Conservation (phyloP, 345 rosid species). For the Eutrema heterophyllum region DNA sequence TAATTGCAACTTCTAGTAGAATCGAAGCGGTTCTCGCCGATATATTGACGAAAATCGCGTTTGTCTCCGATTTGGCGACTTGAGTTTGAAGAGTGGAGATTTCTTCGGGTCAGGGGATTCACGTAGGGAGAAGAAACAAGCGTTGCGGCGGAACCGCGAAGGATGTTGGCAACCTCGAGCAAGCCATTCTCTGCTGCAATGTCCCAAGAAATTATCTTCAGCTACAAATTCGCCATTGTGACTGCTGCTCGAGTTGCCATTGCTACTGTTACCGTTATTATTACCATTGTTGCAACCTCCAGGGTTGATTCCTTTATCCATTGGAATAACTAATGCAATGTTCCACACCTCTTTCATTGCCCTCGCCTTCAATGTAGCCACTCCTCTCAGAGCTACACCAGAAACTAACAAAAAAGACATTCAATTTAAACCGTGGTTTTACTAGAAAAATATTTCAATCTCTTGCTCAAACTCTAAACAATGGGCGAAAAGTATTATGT, state of each 20-base stretch:
- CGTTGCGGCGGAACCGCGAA: constrained; percentile 51
- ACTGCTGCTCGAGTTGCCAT: constrained; percentile 68
- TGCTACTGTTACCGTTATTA: constrained; percentile 46
- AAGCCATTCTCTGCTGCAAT: constrained; percentile 75
- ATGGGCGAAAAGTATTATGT: not conserved
- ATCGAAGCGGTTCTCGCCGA: constrained; percentile 65
- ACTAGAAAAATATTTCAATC: too few species aligned
- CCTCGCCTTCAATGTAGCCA: constrained; percentile 79
- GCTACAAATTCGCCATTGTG: constrained; percentile 80
- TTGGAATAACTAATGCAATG: constrained; percentile 86
- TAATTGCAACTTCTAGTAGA: constrained; percentile 74
- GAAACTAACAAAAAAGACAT: not conserved
- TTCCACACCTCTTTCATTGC: constrained; percentile 92
- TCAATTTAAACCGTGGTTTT: not conserved
- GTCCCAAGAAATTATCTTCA: constrained; percentile 84
- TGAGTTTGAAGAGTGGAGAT: too few species aligned
- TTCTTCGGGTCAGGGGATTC: constrained; percentile 62
- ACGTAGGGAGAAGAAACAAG: constrained; percentile 60
- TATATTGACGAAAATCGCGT: constrained; percentile 54
- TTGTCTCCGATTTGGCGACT: constrained; percentile 47
- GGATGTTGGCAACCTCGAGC: constrained; percentile 84
- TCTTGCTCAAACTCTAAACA: not conserved
- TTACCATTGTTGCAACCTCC: constrained; percentile 28
- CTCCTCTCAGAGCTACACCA: constrained; percentile 73
- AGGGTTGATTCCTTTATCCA: constrained; percentile 55